Conservation (phyloP, 805 yeast species). For the Helenozyma baotianmanensis region DNA sequence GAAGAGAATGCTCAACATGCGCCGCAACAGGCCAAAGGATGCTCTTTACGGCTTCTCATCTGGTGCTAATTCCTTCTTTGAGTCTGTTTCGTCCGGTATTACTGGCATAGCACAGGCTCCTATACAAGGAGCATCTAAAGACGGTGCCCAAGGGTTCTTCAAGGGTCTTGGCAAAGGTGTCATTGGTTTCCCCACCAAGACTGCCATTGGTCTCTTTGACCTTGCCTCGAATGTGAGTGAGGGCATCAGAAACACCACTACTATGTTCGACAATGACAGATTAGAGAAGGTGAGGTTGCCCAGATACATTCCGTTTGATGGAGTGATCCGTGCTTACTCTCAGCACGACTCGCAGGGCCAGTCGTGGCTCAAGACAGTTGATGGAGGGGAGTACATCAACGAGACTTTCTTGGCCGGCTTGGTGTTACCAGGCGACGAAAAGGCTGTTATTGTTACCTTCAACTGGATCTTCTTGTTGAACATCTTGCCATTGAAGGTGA, state of each 20-base stretch:
- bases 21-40: constrained; percentile 76
- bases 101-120: constrained; percentile 91
- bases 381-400: constrained; percentile 69
- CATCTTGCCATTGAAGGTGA: constrained; percentile 52
- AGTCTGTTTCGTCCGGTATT: constrained; percentile 81
- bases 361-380: constrained; percentile 78
- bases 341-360: constrained; percentile 92
- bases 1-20: constrained; percentile 65
- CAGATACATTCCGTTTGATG: constrained; percentile 65
- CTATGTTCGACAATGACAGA: constrained; percentile 76
- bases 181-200: constrained; percentile 94
- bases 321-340: constrained; percentile 69
- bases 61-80: constrained; percentile 87
- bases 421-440: constrained; percentile 74
- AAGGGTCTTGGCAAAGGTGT: constrained; percentile 92
- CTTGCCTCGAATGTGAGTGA: constrained; percentile 89
- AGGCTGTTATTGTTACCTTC: constrained; percentile 71
- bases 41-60: constrained; percentile 78
- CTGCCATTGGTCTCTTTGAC: constrained; percentile 92
- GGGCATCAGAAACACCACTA: constrained; percentile 89
- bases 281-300: constrained; percentile 81
- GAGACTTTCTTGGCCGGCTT: constrained; percentile 86
- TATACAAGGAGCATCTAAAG: constrained; percentile 79
- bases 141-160: constrained; percentile 88
- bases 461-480: constrained; percentile 64